Conservation (phyloP, 192 early-diverging fungal genomes). For the Coemansia sp. region DNA sequence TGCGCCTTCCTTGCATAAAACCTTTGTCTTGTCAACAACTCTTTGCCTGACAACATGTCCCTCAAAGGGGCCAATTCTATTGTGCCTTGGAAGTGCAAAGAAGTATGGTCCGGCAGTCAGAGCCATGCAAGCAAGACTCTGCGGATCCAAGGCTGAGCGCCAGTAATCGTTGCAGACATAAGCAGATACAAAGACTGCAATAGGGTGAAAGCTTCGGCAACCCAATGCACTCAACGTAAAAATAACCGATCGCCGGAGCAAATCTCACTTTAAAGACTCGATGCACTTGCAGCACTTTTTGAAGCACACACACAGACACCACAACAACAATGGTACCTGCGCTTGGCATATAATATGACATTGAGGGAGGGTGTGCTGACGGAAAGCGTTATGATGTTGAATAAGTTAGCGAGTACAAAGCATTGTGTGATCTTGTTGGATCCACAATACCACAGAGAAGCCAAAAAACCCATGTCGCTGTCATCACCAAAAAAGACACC, state of each 20-base stretch:
- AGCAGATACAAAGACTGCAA: background rate
- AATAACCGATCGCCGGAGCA: background rate
- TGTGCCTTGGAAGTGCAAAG: background rate
- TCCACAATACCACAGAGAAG: background rate
- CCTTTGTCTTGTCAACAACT: background rate
- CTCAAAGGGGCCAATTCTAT: background rate
- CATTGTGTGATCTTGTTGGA: background rate
- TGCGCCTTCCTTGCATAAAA: conserved; percentile 10
- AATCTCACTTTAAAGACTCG: background rate
- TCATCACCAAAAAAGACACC: background rate
- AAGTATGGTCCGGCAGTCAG: background rate
- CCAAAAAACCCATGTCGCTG: too few species aligned
- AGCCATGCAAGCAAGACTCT: background rate
- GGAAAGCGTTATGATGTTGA: background rate
- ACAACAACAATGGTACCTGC: background rate
- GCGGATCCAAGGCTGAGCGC: background rate
- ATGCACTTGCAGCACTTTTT: background rate
- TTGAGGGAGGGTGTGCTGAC: background rate
- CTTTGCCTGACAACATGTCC: background rate
- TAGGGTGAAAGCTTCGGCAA: background rate
- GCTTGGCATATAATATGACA: background rate
- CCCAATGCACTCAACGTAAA: background rate
- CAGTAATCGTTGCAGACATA: background rate
- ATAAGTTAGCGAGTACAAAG: background rate
- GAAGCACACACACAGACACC: background rate